Evolutionary conservation across 2,329 filamentous ascomycete species (phyloP).

Genomic region (Trichoderma sp.): DNA sequence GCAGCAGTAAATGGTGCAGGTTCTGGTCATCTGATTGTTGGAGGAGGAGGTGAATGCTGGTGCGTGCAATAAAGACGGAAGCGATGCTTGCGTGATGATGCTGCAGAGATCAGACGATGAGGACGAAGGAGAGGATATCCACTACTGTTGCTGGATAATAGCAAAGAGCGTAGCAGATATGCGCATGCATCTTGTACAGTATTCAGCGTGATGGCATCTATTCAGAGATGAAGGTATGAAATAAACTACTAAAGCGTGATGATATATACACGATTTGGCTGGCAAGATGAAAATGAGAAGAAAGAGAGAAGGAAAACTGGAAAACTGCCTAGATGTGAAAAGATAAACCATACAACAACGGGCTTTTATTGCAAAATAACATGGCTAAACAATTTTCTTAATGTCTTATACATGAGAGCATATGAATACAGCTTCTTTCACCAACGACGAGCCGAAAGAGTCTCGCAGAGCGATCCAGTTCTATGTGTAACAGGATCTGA

Average conservation of each 20-base stretch:
- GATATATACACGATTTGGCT: not conserved
- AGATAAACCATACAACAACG: not conserved
- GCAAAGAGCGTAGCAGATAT: not conserved
- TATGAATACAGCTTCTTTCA: not conserved
- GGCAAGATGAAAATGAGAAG: not conserved
- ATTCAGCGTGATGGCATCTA: not conserved
- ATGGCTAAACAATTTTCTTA: too few relatives aligned
- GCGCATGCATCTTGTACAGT: not conserved
- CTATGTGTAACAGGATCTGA: too few relatives aligned
- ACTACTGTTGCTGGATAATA: not conserved
- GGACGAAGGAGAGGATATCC: not conserved
- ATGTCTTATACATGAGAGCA: not conserved
- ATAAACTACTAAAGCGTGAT: not conserved
- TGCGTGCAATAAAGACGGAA: not conserved
- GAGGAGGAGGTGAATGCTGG: not conserved
- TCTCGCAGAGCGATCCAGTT: too few relatives aligned
- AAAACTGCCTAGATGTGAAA: not conserved
- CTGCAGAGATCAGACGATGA: not conserved
- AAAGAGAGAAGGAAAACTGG: not conserved
- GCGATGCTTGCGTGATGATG: not conserved
- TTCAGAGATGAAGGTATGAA: not conserved
- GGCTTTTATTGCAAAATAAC: too few relatives aligned
- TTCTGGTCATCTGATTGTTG: not conserved
- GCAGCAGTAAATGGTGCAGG: not conserved
- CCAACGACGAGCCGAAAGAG: too few relatives aligned